Conservation (phyloP, 768 basidiomycete species). For the Dioszegia aurantiaca region DNA sequence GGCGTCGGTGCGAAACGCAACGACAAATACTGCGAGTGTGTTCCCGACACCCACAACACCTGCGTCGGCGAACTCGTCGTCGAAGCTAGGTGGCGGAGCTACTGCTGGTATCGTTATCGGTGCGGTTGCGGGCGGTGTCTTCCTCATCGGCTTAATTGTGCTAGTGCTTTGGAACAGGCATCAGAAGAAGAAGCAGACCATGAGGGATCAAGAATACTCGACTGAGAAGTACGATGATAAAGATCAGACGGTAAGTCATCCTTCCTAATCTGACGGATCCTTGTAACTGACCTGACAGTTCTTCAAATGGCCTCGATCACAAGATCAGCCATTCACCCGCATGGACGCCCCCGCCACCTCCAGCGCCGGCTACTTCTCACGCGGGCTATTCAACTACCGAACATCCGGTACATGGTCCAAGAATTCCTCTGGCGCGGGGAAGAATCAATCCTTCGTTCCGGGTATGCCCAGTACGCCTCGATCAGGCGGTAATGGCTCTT, state of each 20-base stretch:
- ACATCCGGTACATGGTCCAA: not conserved
- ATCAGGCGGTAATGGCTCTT: not conserved
- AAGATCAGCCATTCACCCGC: not conserved
- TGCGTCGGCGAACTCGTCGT: not conserved
- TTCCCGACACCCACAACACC: not conserved
- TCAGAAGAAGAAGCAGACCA: not conserved
- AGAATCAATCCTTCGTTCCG: constrained; percentile 6
- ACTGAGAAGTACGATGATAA: not conserved
- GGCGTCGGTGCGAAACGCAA: not conserved
- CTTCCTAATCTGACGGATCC: not conserved
- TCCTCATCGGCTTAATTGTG: not conserved
- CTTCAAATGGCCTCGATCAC: constrained; percentile 9
- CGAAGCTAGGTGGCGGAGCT: constrained; percentile 3
- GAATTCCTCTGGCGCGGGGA: not conserved
- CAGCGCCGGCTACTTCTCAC: not conserved
- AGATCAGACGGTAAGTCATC: not conserved
- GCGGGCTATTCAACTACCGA: not conserved
- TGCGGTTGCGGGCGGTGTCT: not conserved
- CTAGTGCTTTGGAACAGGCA: not conserved
- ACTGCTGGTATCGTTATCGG: constrained; percentile 9
- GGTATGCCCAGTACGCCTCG: constrained; percentile 3
- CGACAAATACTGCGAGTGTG: not conserved
- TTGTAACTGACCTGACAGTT: not conserved
- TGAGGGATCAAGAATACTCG: not conserved
- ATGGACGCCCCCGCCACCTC: not conserved